Evolutionary conservation across 1,284 basidiomycete species (phyloP).

Genomic region (Ustilago loliicola): DNA sequence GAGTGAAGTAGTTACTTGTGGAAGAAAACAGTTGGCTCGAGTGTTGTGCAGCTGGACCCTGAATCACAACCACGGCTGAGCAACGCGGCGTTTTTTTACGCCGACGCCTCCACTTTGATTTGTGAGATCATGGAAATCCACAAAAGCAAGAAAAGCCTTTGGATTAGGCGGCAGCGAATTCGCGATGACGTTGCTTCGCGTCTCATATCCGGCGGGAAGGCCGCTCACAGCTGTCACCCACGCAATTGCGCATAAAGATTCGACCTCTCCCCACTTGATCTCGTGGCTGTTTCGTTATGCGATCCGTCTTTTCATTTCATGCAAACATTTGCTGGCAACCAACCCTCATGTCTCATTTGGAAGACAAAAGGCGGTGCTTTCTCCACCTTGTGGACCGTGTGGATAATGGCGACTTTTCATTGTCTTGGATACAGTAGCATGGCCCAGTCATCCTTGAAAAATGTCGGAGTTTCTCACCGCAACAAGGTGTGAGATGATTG

Average conservation of each 20-base stretch:
- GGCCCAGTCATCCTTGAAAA: neutral
- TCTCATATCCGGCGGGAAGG: conserved; percentile 2
- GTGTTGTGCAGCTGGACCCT: neutral
- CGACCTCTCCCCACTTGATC: neutral
- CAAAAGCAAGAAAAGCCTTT: neutral
- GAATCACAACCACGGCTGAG: neutral
- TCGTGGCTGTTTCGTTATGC: neutral
- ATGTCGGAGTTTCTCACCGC: neutral
- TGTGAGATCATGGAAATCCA: neutral
- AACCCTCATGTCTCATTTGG: neutral
- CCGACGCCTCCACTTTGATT: neutral
- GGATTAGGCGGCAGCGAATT: neutral
- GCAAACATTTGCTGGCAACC: neutral
- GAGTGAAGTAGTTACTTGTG: neutral
- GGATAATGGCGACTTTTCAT: neutral
- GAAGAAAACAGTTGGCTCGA: neutral
- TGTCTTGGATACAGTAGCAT: neutral
- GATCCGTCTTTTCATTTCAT: neutral
- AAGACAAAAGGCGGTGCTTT: conserved; percentile 3
- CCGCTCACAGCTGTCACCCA: conserved; percentile 15
- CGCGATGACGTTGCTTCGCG: conserved; percentile 14
- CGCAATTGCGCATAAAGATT: conserved; percentile 11
- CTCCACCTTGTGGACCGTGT: neutral
- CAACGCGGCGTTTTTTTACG: neutral
- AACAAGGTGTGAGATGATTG: neutral